Evolutionary conservation across 2,329 filamentous ascomycete genomes (phyloP).

Genomic region (Exophiala mesophila): DNA sequence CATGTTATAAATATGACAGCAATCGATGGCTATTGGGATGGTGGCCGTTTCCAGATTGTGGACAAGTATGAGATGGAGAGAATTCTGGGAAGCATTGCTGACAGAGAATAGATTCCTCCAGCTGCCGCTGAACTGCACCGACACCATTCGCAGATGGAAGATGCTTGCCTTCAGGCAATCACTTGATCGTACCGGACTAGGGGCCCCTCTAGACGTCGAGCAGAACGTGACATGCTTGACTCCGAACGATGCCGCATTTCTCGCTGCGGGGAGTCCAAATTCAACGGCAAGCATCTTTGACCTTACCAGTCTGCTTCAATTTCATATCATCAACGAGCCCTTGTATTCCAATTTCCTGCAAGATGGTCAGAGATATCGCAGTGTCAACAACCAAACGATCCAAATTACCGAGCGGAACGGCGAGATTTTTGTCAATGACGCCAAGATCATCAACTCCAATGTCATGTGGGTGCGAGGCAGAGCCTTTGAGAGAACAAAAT

Average conservation of each 20-base stretch:
- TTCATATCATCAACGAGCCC: slow-evolving; percentile 5
- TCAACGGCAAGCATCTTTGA: slow-evolving; percentile 7
- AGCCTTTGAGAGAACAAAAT: too few relatives aligned
- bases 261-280: slow-evolving; percentile 8
- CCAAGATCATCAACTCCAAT: slow-evolving; percentile 11
- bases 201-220: slow-evolving; percentile 4
- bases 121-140: slow-evolving; percentile 9
- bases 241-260: slow-evolving; percentile 8
- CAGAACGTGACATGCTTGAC: slow-evolving; percentile 10
- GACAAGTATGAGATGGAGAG: slow-evolving; percentile 8
- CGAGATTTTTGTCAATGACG: slow-evolving; percentile 12
- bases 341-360: slow-evolving; percentile 8
- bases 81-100: background rate
- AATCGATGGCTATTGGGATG: slow-evolving; percentile 9
- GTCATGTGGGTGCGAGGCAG: slow-evolving; percentile 4
- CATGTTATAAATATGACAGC: slow-evolving; percentile 12
- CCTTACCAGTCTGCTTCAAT: slow-evolving; percentile 3
- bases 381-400: slow-evolving; percentile 8
- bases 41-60: slow-evolving; percentile 9
- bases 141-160: slow-evolving; percentile 10
- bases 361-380: slow-evolving; percentile 6
- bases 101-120: slow-evolving; percentile 3
- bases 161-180: slow-evolving; percentile 7
- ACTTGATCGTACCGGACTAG: slow-evolving; percentile 5
- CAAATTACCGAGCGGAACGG: slow-evolving; percentile 4